These are phyloP conservation scores for Phlebopus sp. DNA, from an alignment of 1,284 basidiomycete species.

Conservation along the genomic window DNA sequence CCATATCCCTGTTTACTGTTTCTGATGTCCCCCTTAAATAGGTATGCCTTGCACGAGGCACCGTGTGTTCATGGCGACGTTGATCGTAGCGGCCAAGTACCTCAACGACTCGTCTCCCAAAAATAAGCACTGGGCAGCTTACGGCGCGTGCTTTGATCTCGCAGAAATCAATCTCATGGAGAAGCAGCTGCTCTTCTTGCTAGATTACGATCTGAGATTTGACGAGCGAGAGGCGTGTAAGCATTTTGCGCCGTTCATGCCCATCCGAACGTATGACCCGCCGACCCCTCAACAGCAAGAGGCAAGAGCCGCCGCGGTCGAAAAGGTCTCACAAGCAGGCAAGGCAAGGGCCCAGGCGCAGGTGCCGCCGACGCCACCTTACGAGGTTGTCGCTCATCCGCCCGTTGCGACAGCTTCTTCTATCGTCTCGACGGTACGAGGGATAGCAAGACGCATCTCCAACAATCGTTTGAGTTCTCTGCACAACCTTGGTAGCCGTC, in stretches of 20 bases:
- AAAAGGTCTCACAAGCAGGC: slow-evolving; percentile 54
- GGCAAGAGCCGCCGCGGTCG: slow-evolving; percentile 53
- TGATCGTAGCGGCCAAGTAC: slow-evolving; percentile 97
- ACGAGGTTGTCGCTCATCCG: slow-evolving; percentile 31
- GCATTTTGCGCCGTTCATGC: slow-evolving; percentile 63
- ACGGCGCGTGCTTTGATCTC: slow-evolving; percentile 74
- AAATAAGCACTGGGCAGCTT: slow-evolving; percentile 90
- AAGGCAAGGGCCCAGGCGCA: slow-evolving; percentile 53
- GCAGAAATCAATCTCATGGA: slow-evolving; percentile 95
- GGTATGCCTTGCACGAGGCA: slow-evolving; percentile 92
- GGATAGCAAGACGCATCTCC: slow-evolving; percentile 54
- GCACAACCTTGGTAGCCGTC: slow-evolving; percentile 16
- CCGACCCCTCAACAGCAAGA: slow-evolving; percentile 37
- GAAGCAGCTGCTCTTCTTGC: slow-evolving; percentile 84
- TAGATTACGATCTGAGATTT: slow-evolving; percentile 89
- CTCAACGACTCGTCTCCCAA: slow-evolving; percentile 95
- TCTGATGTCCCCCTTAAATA: slow-evolving; percentile 30
- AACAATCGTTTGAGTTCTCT: slow-evolving; percentile 31
- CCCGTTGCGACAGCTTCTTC: slow-evolving; percentile 25
- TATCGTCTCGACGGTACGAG: slow-evolving; percentile 47
- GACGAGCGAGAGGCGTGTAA: slow-evolving; percentile 71
- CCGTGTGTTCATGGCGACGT: slow-evolving; percentile 91
- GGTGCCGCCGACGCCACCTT: slow-evolving; percentile 41
- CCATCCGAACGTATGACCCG: slow-evolving; percentile 18
- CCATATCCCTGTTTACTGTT: slow-evolving; percentile 1